Evolutionary conservation across 2,329 filamentous ascomycete genomes (phyloP).

Genomic region (Fusarium ambrosium): DNA sequence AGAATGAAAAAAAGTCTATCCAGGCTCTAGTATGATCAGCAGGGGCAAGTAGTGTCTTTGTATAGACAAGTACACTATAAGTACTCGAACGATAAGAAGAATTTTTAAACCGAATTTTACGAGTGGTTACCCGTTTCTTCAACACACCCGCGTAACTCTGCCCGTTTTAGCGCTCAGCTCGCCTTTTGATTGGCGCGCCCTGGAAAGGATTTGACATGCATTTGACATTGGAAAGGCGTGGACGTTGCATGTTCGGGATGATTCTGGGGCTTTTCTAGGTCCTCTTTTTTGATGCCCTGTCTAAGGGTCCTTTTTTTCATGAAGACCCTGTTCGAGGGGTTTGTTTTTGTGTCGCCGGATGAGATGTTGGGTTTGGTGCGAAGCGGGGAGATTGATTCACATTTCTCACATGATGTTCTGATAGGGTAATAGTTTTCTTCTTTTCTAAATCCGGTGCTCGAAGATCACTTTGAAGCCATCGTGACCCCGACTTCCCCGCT

Average conservation of each 20-base stretch:
- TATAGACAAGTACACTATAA: neutral
- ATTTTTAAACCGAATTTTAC: neutral
- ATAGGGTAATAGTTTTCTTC: neutral
- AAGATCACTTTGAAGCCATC: neutral
- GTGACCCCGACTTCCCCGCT: neutral
- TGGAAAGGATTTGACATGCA: conserved; percentile 6
- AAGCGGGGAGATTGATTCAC: neutral
- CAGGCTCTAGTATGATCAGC: neutral
- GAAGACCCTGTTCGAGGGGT: neutral
- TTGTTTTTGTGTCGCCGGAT: neutral
- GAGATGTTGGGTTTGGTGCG: neutral
- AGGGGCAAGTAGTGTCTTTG: neutral
- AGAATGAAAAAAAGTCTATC: neutral
- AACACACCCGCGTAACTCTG: neutral
- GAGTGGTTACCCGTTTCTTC: neutral
- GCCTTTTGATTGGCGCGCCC: neutral
- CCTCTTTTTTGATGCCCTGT: neutral
- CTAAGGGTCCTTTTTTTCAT: neutral
- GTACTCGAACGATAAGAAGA: neutral
- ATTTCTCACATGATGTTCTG: conserved; percentile 2
- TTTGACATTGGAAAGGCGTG: conserved; percentile 15
- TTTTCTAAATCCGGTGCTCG: neutral
- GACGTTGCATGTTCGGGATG: neutral
- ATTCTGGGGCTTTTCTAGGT: conserved; percentile 5
- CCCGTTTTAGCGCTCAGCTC: conserved; percentile 3